Base-by-base conservation (phyloP, 1,284 basidiomycete genomes). In the Tylopilus sp. region DNA sequence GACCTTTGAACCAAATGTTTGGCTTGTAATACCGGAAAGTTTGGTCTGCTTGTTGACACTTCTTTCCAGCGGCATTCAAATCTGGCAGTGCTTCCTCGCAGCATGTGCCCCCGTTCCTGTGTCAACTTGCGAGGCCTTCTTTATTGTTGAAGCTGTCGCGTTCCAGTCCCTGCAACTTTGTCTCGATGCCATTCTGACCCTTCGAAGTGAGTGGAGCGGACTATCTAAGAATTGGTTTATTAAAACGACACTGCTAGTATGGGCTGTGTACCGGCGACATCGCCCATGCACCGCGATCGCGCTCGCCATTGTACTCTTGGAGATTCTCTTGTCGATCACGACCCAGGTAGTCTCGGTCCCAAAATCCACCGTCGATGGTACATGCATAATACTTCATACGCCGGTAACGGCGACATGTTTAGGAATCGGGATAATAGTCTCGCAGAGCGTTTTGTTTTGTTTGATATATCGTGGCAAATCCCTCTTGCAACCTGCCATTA, bases 1-100 rank as follows among this genome's bases (percentile, higher is more conserved):
- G 62, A 46, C 26, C 64, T 29, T 4, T 44, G 43, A 58, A 56
- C n/a, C 55, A 56, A 48, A 38, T 60, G 62, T 61, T 10, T 4
- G 44, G 7, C 7, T 4, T 26, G 4, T 39, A 4, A 12, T 35
- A 7, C 14, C 33, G 4, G 21, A 42, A 36, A 10, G 21, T 20
- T 30, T 39, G 10, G 11, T 21, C 10, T 29, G 44, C 12, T 29
- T 56, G 17, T 28, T 62, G 5, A 60, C 30, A 26, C 35, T 2
- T 6, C 18, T 36, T n/a, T 41, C 10, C 31, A 60, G 59, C 17
- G 29, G 12, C 4, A 7, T 40, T 17, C 46, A 46, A 10, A 2
- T 51, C 14, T 55, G 50, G 50, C 9, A 15, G 3, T 18, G 0
- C 24, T 7, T 44, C 18, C 0, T 62, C 15, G 14, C 18, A 9